Evolutionary conservation across 306 rosid genomes (phyloP), one percentile per base, ranked within the genome.

Genomic region (Castanopsis chinensis): DNA sequence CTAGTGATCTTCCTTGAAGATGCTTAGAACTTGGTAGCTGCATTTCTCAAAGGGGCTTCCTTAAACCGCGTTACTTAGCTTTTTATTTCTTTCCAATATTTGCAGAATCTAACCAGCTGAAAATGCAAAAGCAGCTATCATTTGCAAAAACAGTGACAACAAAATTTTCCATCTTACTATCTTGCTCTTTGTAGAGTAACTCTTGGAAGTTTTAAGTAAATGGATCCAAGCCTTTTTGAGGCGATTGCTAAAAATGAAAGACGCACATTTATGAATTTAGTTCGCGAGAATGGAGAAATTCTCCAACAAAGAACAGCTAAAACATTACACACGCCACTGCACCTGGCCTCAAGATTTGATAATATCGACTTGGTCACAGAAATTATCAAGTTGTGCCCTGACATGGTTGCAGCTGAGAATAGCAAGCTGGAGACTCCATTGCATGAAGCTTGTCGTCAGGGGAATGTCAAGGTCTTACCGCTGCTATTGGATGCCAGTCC

Each of bases 331-430:
- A 89, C 93, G 18, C 87, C 81, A 57, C 76, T 92, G 63, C 97
- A 92, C 86, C 71, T 89, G 58, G 97, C 97, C 71, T 79, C 89
- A 2, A 85, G 75, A 77, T 83, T 79, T 65, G 95, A 89, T 12
- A 83, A 84, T 74, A 14, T 28, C 14, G 87, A 84, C 28, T 77
- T 89, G 45, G 95, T 86, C 25, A 72, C 78, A 14, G 91, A 85
- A 33, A 92, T 89, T 37, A 51, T 85, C 20, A 86, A 74, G 78
- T 4, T 88, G 55, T 78, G 75, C 52, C 96, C 97, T 23, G 89
- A 90, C 54, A 79, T 93, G 94, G 94, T 84, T 60, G 75, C 82
- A 72, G 83, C 89, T 8, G 88, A 85, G 81, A 88, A 92, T 78
- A 82, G 76, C 30, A 73, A 75, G 70, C 43, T 72, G 45, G 92